phyloP scores from a whole-genome alignment of 2,329 filamentous ascomycete species.

The Epichloe elymi region DNA sequence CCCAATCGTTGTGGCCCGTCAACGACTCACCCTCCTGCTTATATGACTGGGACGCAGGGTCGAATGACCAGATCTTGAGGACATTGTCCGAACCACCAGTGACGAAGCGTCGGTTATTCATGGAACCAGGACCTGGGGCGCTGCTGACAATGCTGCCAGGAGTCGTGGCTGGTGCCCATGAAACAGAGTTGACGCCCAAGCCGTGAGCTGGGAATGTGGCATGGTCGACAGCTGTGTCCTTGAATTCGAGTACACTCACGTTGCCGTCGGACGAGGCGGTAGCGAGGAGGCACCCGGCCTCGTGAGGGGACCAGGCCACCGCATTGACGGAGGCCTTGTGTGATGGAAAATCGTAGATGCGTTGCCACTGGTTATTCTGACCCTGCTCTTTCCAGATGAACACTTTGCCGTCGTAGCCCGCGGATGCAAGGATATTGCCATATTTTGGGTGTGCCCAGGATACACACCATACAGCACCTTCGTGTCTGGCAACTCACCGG shows the following conservation, averaged over 20 bases:
- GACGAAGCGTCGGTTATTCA: slow-evolving; percentile 69
- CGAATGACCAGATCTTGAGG: slow-evolving; percentile 87
- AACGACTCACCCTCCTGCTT: slow-evolving; percentile 52
- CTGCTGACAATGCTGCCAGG: slow-evolving; percentile 77
- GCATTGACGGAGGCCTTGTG: slow-evolving; percentile 97
- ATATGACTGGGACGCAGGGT: slow-evolving; percentile 46
- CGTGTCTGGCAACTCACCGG: slow-evolving; percentile 50
- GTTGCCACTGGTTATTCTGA: slow-evolving; percentile 54
- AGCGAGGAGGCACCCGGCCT: slow-evolving; percentile 85
- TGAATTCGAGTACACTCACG: slow-evolving; percentile 91
- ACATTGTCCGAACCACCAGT: slow-evolving; percentile 90
- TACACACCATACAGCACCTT: slow-evolving; percentile 95
- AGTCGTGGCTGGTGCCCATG: slow-evolving; percentile 77
- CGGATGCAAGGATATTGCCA: slow-evolving; percentile 91
- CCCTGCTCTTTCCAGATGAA: slow-evolving; percentile 92
- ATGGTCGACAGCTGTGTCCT: slow-evolving; percentile 86
- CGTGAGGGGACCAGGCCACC: slow-evolving; percentile 94
- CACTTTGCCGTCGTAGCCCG: slow-evolving; percentile 94
- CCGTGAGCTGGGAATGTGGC: slow-evolving; percentile 85
- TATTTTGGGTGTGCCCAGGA: slow-evolving; percentile 98
- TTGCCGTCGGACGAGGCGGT: slow-evolving; percentile 90
- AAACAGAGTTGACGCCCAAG: slow-evolving; percentile 88
- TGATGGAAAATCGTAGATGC: slow-evolving; percentile 82
- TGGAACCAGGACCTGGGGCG: slow-evolving; percentile 43
- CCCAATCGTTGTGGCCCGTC: slow-evolving; percentile 85